Conservation (phyloP, 805 yeast species). For the Yamadazyma laniorum region DNA sequence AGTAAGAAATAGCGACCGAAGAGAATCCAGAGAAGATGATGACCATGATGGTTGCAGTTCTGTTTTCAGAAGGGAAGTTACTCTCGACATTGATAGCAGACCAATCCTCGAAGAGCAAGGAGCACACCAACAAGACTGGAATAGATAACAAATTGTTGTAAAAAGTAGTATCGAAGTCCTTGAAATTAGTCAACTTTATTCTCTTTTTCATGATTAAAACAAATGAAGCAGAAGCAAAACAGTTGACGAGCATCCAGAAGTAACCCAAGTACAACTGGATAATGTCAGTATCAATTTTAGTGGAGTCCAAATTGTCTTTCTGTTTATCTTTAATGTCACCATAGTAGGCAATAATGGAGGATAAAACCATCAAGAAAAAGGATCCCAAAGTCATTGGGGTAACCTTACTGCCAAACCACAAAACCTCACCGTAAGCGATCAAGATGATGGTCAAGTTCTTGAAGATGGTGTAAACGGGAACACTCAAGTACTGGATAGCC, state of each 20-base stretch:
- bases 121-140: conserved; percentile 77
- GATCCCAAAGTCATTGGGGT: conserved; percentile 88
- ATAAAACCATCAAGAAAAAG: conserved; percentile 86
- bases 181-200: conserved; percentile 93
- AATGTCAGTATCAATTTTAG: conserved; percentile 33
- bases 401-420: conserved; percentile 94
- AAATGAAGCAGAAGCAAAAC: conserved; percentile 90
- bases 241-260: conserved; percentile 95
- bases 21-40: conserved; percentile 93
- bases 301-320: conserved; percentile 37
- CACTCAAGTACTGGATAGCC: conserved; percentile 85
- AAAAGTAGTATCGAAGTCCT: conserved; percentile 97
- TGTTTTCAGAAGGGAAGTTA: conserved; percentile 76
- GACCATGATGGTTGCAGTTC: conserved; percentile 67
- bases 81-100: conserved; percentile 66
- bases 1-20: conserved; percentile 95
- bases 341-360: conserved; percentile 93
- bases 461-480: conserved; percentile 97
- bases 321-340: conserved; percentile 54
- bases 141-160: conserved; percentile 93
- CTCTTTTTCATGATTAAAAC: conserved; percentile 96
- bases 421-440: conserved; percentile 96
- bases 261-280: conserved; percentile 68
- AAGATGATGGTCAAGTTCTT: conserved; percentile 94
- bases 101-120: conserved; percentile 91